Evolutionary conservation across 2,329 filamentous ascomycete species (phyloP).

Genomic region (Neoscytalidium dimidiatum): DNA sequence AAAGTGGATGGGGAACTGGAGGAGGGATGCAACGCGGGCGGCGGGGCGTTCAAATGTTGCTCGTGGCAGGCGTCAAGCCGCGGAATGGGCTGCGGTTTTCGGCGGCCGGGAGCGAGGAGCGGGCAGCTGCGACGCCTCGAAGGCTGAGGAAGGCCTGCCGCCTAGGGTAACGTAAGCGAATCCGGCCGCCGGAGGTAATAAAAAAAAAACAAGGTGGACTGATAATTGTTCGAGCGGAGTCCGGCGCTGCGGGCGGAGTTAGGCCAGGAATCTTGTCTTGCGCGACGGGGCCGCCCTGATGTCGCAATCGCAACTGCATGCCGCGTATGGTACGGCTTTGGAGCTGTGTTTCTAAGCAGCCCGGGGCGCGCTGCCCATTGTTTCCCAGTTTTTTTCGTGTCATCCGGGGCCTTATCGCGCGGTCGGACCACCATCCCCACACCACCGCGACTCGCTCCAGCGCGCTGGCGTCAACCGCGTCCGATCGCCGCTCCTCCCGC

Average conservation of each 20-base stretch:
- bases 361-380: not conserved
- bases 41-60: slow-evolving; percentile 5
- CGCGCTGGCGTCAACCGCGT: slow-evolving; percentile 13
- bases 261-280: not conserved
- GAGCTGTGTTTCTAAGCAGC: slow-evolving; percentile 7
- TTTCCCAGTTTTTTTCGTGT: slow-evolving; percentile 12
- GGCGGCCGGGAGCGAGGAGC: not conserved
- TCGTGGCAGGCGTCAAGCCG: not conserved
- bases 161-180: slow-evolving; percentile 3
- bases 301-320: slow-evolving; percentile 5
- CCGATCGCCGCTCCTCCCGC: slow-evolving; percentile 3
- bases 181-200: not conserved
- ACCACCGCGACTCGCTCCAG: slow-evolving; percentile 6
- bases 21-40: not conserved
- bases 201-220: slow-evolving; percentile 17
- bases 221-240: slow-evolving; percentile 18
- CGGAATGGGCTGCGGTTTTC: slow-evolving; percentile 8
- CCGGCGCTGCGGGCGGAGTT: slow-evolving; percentile 13
- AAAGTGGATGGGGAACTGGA: too few species aligned
- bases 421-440: slow-evolving; percentile 11
- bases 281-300: not conserved
- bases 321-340: not conserved
- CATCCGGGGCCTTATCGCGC: slow-evolving; percentile 15
- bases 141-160: not conserved
- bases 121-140: slow-evolving; percentile 3